phyloP scores from a whole-genome alignment of 768 basidiomycete genomes.

The Imleria badia region DNA sequence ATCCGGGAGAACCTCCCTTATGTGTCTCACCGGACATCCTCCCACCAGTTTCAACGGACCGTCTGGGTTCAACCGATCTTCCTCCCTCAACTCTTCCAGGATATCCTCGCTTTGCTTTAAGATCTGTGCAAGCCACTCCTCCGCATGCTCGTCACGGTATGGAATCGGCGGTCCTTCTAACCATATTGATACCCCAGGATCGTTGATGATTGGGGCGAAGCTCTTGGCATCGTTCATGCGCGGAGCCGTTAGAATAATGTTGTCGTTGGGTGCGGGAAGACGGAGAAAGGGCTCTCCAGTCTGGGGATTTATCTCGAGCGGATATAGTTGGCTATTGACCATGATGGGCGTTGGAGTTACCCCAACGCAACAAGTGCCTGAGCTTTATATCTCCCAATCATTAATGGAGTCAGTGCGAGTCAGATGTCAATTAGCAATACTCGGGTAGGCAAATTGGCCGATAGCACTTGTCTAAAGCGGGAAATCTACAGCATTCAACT shows the following conservation, averaged over 20 bases:
- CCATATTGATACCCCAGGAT: conserved; percentile 45
- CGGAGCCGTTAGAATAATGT: conserved; percentile 60
- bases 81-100: conserved; percentile 20
- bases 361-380: not conserved
- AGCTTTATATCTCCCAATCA: not conserved
- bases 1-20: conserved; percentile 56
- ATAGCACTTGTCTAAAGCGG: not conserved
- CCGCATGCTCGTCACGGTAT: conserved; percentile 45
- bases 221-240: conserved; percentile 43
- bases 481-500: not conserved
- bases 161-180: conserved; percentile 53
- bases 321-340: conserved; percentile 29
- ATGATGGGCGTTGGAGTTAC: conserved; percentile 8
- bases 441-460: no score
- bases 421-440: not conserved
- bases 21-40: conserved; percentile 45
- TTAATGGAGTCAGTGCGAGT: not conserved
- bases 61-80: conserved; percentile 13
- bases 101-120: conserved; percentile 20
- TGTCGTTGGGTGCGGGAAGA: conserved; percentile 47
- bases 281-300: conserved; percentile 58
- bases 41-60: conserved; percentile 37
- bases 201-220: conserved; percentile 46
- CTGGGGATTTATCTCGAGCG: conserved; percentile 40
- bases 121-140: conserved; percentile 34